Evolutionary conservation across 2,329 filamentous ascomycete genomes (phyloP).

Genomic region (Sordariomycetes sp.): DNA sequence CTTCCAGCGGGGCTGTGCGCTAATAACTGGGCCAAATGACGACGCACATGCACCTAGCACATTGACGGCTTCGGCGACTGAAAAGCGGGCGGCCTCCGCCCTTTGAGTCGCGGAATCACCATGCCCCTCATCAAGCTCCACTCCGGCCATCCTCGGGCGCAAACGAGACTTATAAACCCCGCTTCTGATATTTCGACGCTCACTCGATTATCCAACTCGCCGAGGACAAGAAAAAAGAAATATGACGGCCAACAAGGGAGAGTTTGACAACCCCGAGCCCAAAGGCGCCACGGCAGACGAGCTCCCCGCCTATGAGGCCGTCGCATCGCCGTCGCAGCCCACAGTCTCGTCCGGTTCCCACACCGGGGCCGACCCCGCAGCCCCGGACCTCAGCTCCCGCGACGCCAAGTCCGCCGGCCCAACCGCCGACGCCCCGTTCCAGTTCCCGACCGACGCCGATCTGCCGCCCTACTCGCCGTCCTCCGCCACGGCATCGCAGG

Average conservation of each 20-base stretch:
- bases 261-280: neutral
- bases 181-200: too few species aligned
- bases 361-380: neutral
- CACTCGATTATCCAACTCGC: too few species aligned
- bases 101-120: too few species aligned
- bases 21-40: too few species aligned
- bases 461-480: conserved; percentile 17
- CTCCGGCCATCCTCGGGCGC: too few species aligned
- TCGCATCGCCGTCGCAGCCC: neutral
- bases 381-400: neutral
- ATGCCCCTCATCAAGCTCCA: too few species aligned
- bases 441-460: conserved; percentile 22
- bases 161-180: too few species aligned
- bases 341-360: neutral
- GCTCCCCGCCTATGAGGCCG: neutral
- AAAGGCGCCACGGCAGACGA: neutral
- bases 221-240: neutral
- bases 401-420: conserved; percentile 10
- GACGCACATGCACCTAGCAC: too few species aligned
- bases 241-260: neutral
- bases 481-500: neutral
- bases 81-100: too few species aligned
- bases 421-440: conserved; percentile 24
- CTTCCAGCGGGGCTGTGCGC: too few species aligned
- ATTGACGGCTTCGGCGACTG: too few species aligned